Evolutionary conservation across 2,329 filamentous ascomycete genomes (phyloP), one percentile per base, ranked within the genome.

Genomic region (Clonostachys solani): DNA sequence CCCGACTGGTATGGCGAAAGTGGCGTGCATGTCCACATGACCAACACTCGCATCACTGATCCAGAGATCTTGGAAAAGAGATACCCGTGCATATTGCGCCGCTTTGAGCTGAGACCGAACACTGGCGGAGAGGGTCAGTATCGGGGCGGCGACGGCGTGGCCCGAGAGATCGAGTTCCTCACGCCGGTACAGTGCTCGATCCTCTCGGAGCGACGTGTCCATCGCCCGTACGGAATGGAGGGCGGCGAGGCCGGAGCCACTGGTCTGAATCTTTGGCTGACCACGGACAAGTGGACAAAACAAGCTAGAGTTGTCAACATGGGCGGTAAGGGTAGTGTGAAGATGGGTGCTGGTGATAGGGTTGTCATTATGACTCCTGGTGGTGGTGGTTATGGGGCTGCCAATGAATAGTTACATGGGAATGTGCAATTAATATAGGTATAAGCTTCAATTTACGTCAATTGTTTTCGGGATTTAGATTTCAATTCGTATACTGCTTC

Each of bases 361-460:
- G 57, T 66, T 29, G 62, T 64, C 40, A 57, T 66, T 6, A 65
- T 66, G 23, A 63, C 63, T 1, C 64, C 64, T 2, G 64, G 64
- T 2, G 64, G 64, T 2, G 63, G 64, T 15, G 64, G 60, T 3
- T 66, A 50, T 2, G 56, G 56, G 23, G 23, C 23, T 29, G 8
- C 5, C 9, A 29, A 29, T 29, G 9, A 29, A 29, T 29, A 29
- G 1, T 29, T 29, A 29, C 23, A 10, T 10, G 23, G 23, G 8
- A 29, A 29, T 29, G 23, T 29, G 23, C 23, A 10, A 9, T 29
- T 29, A 29, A 10, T 8, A 29, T 29, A 29, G 23, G 8, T 29
- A 29, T 29, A 10, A 9, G 23, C 23, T 29, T 29, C 23, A 9
- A 29, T 1, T 29, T 29, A 29, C 3, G 23, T 29, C 23, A 29